These are phyloP conservation scores for Orbilia quercus DNA, from an alignment of 2,329 filamentous ascomycete genomes.

Conservation along the genomic window DNA sequence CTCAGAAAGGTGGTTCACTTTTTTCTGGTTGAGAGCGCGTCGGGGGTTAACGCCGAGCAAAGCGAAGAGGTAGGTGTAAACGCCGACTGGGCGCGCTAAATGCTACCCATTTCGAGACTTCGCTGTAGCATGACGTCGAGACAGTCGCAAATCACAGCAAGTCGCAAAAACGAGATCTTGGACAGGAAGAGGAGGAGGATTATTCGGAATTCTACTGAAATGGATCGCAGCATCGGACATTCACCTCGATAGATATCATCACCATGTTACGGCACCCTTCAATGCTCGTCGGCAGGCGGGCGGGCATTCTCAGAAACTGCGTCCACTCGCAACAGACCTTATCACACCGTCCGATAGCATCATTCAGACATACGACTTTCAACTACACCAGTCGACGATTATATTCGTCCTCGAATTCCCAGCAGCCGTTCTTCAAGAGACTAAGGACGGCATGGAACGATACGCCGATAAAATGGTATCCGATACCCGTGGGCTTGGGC, in stretches of 20 bases:
- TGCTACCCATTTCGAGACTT: slow-evolving; percentile 8
- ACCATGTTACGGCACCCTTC: slow-evolving; percentile 45
- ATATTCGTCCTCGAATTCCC: slow-evolving; percentile 16
- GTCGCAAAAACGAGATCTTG: not conserved
- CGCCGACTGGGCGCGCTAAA: slow-evolving; percentile 37
- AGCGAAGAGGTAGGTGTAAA: slow-evolving; percentile 5
- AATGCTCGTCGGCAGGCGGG: slow-evolving; percentile 23
- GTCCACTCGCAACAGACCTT: slow-evolving; percentile 10
- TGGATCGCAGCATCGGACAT: slow-evolving; percentile 11
- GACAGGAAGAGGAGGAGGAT: not conserved
- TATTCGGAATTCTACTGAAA: slow-evolving; percentile 2
- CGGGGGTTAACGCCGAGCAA: slow-evolving; percentile 37
- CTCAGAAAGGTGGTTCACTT: slow-evolving; percentile 34
- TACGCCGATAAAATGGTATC: slow-evolving; percentile 85
- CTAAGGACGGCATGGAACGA: slow-evolving; percentile 66
- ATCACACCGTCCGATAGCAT: slow-evolving; percentile 11
- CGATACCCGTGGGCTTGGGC: slow-evolving; percentile 86
- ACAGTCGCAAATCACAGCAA: not conserved
- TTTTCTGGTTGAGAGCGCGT: slow-evolving; percentile 39
- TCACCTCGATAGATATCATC: slow-evolving; percentile 19
- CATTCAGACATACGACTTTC: slow-evolving; percentile 1
- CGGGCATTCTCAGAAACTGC: slow-evolving; percentile 21
- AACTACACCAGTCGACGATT: not conserved
- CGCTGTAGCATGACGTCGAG: slow-evolving; percentile 44
- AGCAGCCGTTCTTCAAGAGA: slow-evolving; percentile 34